phyloP scores from a whole-genome alignment of 495 filamentous ascomycete genomes.

The Annulohypoxylon nitens region DNA sequence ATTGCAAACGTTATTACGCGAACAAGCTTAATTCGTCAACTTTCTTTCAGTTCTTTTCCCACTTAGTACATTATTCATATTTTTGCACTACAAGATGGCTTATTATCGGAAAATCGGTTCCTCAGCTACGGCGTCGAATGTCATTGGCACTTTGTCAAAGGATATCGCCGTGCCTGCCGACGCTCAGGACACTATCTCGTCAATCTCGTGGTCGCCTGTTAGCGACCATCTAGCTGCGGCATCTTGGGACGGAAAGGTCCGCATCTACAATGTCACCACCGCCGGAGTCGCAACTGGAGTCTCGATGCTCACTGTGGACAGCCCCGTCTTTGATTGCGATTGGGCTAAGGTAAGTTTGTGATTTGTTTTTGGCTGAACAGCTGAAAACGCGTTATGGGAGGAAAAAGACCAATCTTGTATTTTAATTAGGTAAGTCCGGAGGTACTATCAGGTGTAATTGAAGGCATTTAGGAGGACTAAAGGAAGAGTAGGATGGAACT shows the following conservation, averaged over 20 bases:
- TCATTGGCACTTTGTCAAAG: constrained; percentile 76
- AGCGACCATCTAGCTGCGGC: constrained; percentile 74
- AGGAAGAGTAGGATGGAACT: constrained; percentile 62
- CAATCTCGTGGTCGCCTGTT: constrained; percentile 78
- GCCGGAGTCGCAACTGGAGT: constrained; percentile 75
- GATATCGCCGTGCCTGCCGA: constrained; percentile 73
- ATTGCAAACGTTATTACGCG: not conserved
- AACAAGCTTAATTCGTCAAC: not conserved
- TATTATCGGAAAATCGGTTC: constrained; percentile 2
- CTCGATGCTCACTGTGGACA: constrained; percentile 77
- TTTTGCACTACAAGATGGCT: constrained; percentile 9
- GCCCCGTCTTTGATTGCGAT: constrained; percentile 77
- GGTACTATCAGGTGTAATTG: not conserved
- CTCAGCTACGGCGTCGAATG: constrained; percentile 56
- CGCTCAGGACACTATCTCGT: constrained; percentile 86
- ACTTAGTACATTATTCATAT: not conserved
- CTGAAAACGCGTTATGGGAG: constrained; percentile 17
- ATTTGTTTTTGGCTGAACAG: constrained; percentile 13
- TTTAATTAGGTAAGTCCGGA: constrained; percentile 21
- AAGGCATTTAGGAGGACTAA: constrained; percentile 18
- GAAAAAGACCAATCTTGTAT: constrained; percentile 29
- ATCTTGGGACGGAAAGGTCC: constrained; percentile 93
- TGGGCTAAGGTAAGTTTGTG: constrained; percentile 79
- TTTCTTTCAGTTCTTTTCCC: not conserved
- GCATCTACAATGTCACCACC: constrained; percentile 84